phyloP scores from a whole-genome alignment of 129 eudicot genomes.

The Escallonia herrerae region DNA sequence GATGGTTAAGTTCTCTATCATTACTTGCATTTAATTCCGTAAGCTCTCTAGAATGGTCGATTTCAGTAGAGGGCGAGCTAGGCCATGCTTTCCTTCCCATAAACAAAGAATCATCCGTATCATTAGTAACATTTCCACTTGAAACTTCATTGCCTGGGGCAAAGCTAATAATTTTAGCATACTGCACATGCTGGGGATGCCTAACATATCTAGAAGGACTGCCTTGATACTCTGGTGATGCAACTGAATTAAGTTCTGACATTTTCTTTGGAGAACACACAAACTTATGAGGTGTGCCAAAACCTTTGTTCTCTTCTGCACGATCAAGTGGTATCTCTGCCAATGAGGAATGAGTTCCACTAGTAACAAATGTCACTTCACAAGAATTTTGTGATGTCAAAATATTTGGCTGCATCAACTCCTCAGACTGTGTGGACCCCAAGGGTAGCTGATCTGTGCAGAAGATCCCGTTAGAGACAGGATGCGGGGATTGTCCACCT shows the following conservation, averaged over 20 bases:
- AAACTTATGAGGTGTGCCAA: conserved; percentile 18
- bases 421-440: conserved; percentile 19
- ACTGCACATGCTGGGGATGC: conserved; percentile 11
- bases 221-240: conserved; percentile 20
- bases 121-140: conserved; percentile 8
- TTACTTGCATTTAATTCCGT: conserved; percentile 14
- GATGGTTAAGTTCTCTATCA: conserved; percentile 10
- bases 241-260: conserved; percentile 13
- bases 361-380: conserved; percentile 8
- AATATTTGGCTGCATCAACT: conserved; percentile 13
- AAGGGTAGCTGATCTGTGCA: conserved; percentile 22
- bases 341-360: conserved; percentile 27
- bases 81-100: conserved; percentile 15
- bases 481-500: conserved; percentile 17
- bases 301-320: conserved; percentile 8
- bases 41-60: conserved; percentile 3
- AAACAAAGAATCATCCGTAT: conserved; percentile 13
- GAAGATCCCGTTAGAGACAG: not conserved
- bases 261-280: conserved; percentile 22
- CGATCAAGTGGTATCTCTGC: conserved; percentile 17
- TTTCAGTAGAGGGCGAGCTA: conserved; percentile 19
- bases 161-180: not conserved
- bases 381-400: conserved; percentile 15
- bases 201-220: conserved; percentile 20
- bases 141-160: conserved; percentile 13